Conservation (phyloP, 805 yeast species). For the Kregervanrija delftensis region DNA sequence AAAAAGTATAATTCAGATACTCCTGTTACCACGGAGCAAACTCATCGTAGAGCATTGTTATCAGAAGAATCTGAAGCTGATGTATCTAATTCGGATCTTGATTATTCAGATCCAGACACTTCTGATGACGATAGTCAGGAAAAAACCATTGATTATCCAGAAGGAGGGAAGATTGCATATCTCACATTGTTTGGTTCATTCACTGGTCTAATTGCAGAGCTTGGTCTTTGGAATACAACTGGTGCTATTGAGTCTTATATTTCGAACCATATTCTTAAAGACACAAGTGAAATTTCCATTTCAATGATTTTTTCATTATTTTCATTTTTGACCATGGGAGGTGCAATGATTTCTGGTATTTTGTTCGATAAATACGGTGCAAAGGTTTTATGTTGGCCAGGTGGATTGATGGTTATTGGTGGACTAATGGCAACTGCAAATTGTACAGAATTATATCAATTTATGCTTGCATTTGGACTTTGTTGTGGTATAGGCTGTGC, state of each 20-base stretch:
- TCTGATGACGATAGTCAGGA: conserved; percentile 2
- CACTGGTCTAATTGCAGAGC: conserved; percentile 47
- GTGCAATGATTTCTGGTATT: conserved; percentile 37
- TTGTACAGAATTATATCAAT: conserved; percentile 39
- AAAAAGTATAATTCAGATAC: too few species aligned
- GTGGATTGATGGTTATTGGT: conserved; percentile 29
- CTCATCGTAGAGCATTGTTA: too few species aligned
- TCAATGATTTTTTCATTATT: conserved; percentile 69
- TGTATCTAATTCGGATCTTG: not conserved
- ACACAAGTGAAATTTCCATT: conserved; percentile 37
- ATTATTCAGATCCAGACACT: not conserved
- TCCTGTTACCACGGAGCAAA: too few species aligned
- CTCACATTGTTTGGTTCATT: conserved; percentile 46
- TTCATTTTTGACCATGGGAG: conserved; percentile 34
- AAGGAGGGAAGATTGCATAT: conserved; percentile 49
- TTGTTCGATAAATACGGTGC: conserved; percentile 42
- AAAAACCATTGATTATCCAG: conserved; percentile 34
- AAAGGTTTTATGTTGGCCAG: conserved; percentile 29
- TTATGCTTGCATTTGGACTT: conserved; percentile 45
- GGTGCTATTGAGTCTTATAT: conserved; percentile 67
- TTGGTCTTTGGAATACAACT: conserved; percentile 60
- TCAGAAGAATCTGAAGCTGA: not conserved
- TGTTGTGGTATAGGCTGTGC: conserved; percentile 41
- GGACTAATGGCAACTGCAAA: conserved; percentile 41
- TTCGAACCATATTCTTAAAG: conserved; percentile 40